Evolutionary conservation across 345 rosid genomes (phyloP).

Genomic region (Eucalyptus globulus): DNA sequence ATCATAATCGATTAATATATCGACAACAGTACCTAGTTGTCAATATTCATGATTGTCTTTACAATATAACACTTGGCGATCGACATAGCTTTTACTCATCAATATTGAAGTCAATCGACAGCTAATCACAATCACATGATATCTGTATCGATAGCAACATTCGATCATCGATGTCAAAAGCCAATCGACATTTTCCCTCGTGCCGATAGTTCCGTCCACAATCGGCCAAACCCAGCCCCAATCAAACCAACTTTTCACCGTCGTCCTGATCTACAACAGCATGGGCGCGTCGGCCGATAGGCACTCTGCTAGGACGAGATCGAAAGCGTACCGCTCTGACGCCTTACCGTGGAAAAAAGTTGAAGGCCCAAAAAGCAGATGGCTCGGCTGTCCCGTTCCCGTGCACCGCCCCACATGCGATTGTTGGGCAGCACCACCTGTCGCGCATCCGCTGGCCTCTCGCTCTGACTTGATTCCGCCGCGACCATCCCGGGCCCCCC

Average conservation of each 20-base stretch:
- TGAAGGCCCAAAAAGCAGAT: background rate
- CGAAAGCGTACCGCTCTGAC: background rate
- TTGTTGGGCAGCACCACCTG: background rate
- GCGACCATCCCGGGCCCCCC: background rate
- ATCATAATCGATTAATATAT: background rate
- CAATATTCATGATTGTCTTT: background rate
- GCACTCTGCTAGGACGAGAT: background rate
- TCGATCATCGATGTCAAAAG: too few species aligned
- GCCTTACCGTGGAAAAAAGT: background rate
- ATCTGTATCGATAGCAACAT: background rate
- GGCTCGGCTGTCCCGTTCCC: constrained; percentile 1
- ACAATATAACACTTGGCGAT: background rate
- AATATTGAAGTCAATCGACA: fast-evolving
- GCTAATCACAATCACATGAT: fast-evolving
- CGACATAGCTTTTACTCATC: fast-evolving
- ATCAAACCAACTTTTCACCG: background rate
- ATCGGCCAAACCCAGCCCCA: background rate
- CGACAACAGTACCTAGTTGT: fast-evolving
- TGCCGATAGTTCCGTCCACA: background rate
- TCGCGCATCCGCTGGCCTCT: background rate
- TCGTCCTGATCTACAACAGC: background rate
- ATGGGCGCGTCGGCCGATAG: background rate
- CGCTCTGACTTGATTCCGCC: background rate
- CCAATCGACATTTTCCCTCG: background rate
- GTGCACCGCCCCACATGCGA: constrained; percentile 54